These are phyloP conservation scores for Venturia nashicola DNA, from an alignment of 2,329 filamentous ascomycete genomes.

Conservation along the genomic window DNA sequence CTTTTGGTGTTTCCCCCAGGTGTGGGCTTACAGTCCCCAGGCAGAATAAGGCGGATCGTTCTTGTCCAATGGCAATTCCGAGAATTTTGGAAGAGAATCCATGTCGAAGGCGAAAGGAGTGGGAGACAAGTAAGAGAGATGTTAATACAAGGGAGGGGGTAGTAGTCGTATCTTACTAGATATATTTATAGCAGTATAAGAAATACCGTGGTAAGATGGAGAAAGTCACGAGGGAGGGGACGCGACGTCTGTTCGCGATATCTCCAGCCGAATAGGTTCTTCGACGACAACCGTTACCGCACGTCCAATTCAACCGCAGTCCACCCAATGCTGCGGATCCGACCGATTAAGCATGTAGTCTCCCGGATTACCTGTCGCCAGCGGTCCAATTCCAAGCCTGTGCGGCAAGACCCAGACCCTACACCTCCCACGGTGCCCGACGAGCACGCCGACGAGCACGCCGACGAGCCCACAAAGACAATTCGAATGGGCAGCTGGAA, in stretches of 20 bases:
- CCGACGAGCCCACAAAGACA: background rate
- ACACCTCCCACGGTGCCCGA: too few species aligned
- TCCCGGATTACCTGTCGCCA: background rate
- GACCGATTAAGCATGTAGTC: background rate
- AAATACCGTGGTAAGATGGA: too few species aligned
- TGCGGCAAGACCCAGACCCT: background rate
- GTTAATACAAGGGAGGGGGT: too few species aligned
- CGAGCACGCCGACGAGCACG: too few species aligned
- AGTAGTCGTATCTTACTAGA: background rate
- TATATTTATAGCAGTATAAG: too few species aligned
- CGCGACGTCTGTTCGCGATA: background rate
- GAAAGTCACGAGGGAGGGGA: too few species aligned
- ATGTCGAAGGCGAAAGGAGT: background rate
- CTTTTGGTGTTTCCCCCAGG: background rate
- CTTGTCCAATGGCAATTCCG: slow-evolving; percentile 35
- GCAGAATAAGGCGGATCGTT: slow-evolving; percentile 33
- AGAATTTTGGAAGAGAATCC: slow-evolving; percentile 32
- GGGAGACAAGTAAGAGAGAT: too few species aligned
- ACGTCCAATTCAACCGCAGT: background rate
- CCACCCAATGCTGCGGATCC: background rate
- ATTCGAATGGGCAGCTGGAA: background rate
- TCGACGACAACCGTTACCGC: background rate
- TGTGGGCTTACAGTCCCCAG: slow-evolving; percentile 19
- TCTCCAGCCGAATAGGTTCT: background rate
- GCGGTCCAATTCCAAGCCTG: background rate